A percentile compares a stretch with the other conserved stretches of the same genome.
phyloP scores from a whole-genome alignment of 1,284 basidiomycete species.

The Sporisorium exsertum region DNA sequence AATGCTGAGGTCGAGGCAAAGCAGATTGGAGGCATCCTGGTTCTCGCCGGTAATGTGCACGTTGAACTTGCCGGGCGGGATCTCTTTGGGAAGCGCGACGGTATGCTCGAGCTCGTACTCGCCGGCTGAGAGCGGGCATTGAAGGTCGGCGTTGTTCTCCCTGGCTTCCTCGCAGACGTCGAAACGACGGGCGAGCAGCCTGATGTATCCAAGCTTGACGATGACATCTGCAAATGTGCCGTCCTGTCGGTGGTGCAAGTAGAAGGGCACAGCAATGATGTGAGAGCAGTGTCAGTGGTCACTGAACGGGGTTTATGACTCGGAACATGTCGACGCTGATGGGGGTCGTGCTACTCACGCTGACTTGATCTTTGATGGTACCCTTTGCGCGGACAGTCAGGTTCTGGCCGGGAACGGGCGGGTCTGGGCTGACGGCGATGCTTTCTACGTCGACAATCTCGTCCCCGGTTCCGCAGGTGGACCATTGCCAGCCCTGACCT shows the following conservation, averaged over 20 bases:
- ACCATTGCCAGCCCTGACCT: slow-evolving; percentile 61
- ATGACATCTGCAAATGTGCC: slow-evolving; percentile 63
- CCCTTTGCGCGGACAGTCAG: slow-evolving; percentile 64
- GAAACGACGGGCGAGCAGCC: slow-evolving; percentile 56
- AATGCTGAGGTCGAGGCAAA: slow-evolving; percentile 82
- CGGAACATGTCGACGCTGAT: neutral
- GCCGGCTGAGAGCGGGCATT: slow-evolving; percentile 63
- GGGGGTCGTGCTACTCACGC: slow-evolving; percentile 42
- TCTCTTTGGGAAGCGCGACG: slow-evolving; percentile 61
- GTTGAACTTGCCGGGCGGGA: slow-evolving; percentile 76
- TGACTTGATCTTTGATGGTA: slow-evolving; percentile 46
- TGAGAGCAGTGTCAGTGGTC: neutral
- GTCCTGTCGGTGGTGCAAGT: slow-evolving; percentile 22
- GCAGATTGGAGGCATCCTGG: slow-evolving; percentile 79
- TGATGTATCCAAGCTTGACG: slow-evolving; percentile 66
- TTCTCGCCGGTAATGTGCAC: slow-evolving; percentile 82
- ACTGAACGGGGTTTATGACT: neutral
- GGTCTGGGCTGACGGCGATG: slow-evolving; percentile 63
- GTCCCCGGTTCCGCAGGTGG: slow-evolving; percentile 53
- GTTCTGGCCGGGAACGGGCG: slow-evolving; percentile 65
- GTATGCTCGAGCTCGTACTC: slow-evolving; percentile 64
- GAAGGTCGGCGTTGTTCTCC: slow-evolving; percentile 60
- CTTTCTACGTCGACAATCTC: slow-evolving; percentile 55
- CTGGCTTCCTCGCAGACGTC: slow-evolving; percentile 64
- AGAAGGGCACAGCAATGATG: neutral